Base-by-base conservation (phyloP, 2,329 filamentous ascomycete species). In the Fusarium compactum region DNA sequence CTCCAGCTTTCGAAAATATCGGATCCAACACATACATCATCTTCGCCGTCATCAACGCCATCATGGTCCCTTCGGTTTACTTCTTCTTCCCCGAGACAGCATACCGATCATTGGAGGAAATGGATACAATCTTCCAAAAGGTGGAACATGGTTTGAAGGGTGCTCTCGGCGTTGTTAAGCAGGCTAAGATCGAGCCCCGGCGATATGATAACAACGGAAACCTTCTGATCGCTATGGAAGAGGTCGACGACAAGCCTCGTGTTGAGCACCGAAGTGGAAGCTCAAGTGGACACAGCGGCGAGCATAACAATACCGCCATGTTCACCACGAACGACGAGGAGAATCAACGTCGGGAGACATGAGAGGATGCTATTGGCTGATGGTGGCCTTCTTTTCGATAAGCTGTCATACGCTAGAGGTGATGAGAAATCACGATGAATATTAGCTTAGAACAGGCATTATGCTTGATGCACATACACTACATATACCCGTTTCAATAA, bases 61-160 rank as follows among this genome's bases (percentile, higher is more conserved):
- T 86, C 70, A 89, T 89, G 76, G 82, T 89, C 0, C 87, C 87
- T 1, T 81, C 79, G 5, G 82, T 88, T 25, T 90, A 88, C 77
- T 86, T 88, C 78, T 89, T 89, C 81, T 90, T 87, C 78, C 89
- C 89, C 1, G 89, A 91, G 78, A 91, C 89, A 12, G 86, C 86
- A 2, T 88, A 88, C 74, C 84, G 89, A 43, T 87, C 85, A 3
- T 84, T 91, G 22, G 89, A 91, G 77, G 89, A 91, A 75, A 91
- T 91, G 86, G 89, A 91, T 72, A 80, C 79, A 70, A 90, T 91
- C 73, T 90, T 90, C 79, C 84, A 85, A 69, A 87, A 89, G 74
- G 85, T 86, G 2, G 79, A 80, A 2, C 63, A 66, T 24, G 86
- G 86, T 5, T 74, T 77, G 56, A 66, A 67, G 24, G 81, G 77